Base-by-base conservation (phyloP, 768 basidiomycete species). In the Chalciporus chontae region DNA sequence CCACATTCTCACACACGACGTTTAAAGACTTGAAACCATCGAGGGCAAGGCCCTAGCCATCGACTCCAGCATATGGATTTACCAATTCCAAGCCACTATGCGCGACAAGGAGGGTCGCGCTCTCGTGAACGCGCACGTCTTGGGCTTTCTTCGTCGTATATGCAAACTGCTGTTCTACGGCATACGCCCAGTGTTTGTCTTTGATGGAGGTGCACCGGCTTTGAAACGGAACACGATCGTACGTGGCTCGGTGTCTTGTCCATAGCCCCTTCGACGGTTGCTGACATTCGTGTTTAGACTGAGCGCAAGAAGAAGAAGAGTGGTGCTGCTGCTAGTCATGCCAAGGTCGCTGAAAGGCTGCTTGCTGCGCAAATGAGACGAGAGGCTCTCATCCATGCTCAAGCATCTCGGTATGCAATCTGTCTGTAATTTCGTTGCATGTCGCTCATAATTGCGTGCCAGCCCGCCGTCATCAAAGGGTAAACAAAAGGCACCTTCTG, bases 81-180 rank as follows among this genome's bases (percentile, higher is more conserved):
- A 99, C 69, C 96, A 99, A 68, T 99, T 99, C 63, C 95, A 98
- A 71, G 94, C 95, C 18, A 97, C 96, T 8, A 97, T 98, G 94
- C 83, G 96, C 19, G 94, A 95, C 69, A 97, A 93, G 63, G 93
- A 97, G 51, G 96, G 96, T 23, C 83, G 85, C 19, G 90, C 80
- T 11, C 72, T 99, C 39, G 81, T 87, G 45, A 97, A 97, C 62
- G 94, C 95, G 1, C 96, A 97, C 70, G 84, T 99, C 14, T 72
- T 98, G 39, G 94, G 95, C 48, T 90, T 90, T 68, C 71, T 91
- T 39, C 79, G 95, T 26, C 80, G 96, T 2, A 96, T 98, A 50
- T 84, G 85, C 69, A 98, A 98, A 69, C 77, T 99, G 26, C 71
- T 99, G 38, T 98, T 94, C 71, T 94, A 96, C 63, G 96, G 96